Percentiles rank a stretch among this genome's conserved stretches.
Conservation (phyloP, 1,139 yeast genomes). For the Kurtzmaniella quercitrusa region DNA sequence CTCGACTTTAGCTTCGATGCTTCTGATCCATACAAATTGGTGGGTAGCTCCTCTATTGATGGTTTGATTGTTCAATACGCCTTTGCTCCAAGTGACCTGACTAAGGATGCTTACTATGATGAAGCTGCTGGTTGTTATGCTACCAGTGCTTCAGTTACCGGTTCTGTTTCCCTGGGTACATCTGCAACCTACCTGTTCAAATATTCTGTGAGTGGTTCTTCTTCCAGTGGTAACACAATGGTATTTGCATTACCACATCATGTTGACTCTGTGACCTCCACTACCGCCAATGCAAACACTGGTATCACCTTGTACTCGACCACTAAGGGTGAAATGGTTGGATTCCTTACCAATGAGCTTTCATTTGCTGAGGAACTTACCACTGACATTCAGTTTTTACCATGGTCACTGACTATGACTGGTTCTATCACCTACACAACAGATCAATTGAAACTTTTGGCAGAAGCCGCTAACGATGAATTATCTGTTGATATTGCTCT, state of each 20-base stretch:
- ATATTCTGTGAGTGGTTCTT: conserved; percentile 52
- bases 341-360: conserved; percentile 48
- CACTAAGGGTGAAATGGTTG: conserved; percentile 67
- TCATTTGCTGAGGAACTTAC: conserved; percentile 49
- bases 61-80: conserved; percentile 56
- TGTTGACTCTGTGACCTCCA: conserved; percentile 43
- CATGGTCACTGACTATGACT: conserved; percentile 43
- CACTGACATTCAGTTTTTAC: conserved; percentile 53
- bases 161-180: conserved; percentile 23
- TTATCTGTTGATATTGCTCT: conserved; percentile 51
- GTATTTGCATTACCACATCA: conserved; percentile 76
- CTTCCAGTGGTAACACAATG: conserved; percentile 49
- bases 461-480: conserved; percentile 54
- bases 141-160: conserved; percentile 30
- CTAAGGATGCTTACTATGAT: conserved; percentile 27
- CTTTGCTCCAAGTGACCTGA: conserved; percentile 33
- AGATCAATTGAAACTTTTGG: conserved; percentile 50
- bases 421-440: conserved; percentile 40
- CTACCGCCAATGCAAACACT: conserved; percentile 36
- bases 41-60: conserved; percentile 22
- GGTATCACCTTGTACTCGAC: conserved; percentile 52
- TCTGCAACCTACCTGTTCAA: conserved; percentile 49
- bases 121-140: conserved; percentile 37
- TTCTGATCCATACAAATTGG: conserved; percentile 3
- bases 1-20: conserved; percentile 15